Percentiles rank a stretch among this genome's conserved stretches.
Evolutionary conservation across 2,329 filamentous ascomycete genomes (phyloP).

Genomic region (Fusarium mangiferae): DNA sequence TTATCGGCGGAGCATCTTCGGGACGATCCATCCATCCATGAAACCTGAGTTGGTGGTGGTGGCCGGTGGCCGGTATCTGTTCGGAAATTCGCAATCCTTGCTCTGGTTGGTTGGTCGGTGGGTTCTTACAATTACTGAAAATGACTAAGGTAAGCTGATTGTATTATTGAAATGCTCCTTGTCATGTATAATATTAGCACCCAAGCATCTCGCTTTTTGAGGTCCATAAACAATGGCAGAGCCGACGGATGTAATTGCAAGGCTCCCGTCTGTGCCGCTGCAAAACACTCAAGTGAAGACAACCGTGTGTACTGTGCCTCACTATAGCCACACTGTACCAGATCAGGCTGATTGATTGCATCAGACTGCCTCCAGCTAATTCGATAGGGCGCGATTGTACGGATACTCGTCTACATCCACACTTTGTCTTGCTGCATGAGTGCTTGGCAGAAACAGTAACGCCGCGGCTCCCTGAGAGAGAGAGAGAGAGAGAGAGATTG

Average conservation of each 20-base stretch:
- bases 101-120: neutral
- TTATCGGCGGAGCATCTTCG: slow-evolving; percentile 44
- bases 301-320: neutral
- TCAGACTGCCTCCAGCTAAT: slow-evolving; percentile 6
- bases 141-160: slow-evolving; percentile 14
- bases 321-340: neutral
- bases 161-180: neutral
- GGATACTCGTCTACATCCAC: slow-evolving; percentile 14
- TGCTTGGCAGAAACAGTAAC: slow-evolving; percentile 28
- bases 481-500: neutral
- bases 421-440: slow-evolving; percentile 16
- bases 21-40: slow-evolving; percentile 28
- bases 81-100: slow-evolving; percentile 31
- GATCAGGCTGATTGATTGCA: slow-evolving; percentile 25
- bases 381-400: slow-evolving; percentile 26
- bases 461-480: slow-evolving; percentile 11
- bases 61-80: slow-evolving; percentile 19
- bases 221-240: slow-evolving; percentile 20
- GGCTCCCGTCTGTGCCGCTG: slow-evolving; percentile 28
- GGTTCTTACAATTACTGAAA: neutral
- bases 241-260: slow-evolving; percentile 18
- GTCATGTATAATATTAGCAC: neutral
- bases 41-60: neutral
- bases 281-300: neutral
- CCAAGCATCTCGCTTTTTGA: slow-evolving; percentile 4